Percentiles rank a stretch among this genome's conserved stretches.
Evolutionary conservation across 1,284 basidiomycete species (phyloP).

Genomic region (Boletus smithii): DNA sequence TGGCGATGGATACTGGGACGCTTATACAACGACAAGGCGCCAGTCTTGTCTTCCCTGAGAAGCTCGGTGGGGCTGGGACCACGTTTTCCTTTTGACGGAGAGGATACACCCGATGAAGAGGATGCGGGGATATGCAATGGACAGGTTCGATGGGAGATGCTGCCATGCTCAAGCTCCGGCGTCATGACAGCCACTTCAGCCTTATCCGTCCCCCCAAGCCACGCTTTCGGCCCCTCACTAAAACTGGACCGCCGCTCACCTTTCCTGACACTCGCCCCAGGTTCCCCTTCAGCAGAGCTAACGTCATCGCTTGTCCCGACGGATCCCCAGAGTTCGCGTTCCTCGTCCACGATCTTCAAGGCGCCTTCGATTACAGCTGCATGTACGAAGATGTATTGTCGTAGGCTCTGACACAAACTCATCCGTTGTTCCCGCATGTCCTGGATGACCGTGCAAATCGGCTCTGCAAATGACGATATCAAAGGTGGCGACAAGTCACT

Average conservation of each 20-base stretch:
- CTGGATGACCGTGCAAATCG: constrained; percentile 74
- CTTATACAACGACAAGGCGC: constrained; percentile 56
- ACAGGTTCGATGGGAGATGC: constrained; percentile 3
- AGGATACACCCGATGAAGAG: constrained; percentile 24
- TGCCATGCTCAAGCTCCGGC: constrained; percentile 1
- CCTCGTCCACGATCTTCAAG: constrained; percentile 74
- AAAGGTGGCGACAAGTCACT: constrained; percentile 50
- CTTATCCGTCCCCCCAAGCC: constrained; percentile 5
- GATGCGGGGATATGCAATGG: constrained; percentile 13
- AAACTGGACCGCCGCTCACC: constrained; percentile 2
- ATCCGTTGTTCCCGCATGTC: constrained; percentile 91
- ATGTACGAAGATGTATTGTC: constrained; percentile 90
- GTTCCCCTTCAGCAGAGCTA: constrained; percentile 19
- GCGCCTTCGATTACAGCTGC: constrained; percentile 81
- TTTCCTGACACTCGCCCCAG: background rate
- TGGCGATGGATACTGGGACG: constrained; percentile 64
- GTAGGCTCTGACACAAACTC: constrained; percentile 85
- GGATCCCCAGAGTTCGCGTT: constrained; percentile 42
- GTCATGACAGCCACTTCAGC: constrained; percentile 1
- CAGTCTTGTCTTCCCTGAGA: constrained; percentile 55
- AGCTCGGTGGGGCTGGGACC: constrained; percentile 71
- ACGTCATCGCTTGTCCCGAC: constrained; percentile 27
- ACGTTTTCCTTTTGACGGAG: constrained; percentile 52
- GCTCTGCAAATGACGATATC: constrained; percentile 64
- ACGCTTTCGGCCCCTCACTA: constrained; percentile 8